Base-by-base conservation (phyloP, 352 stramenopile genomes). In the Blastocystis sp. region DNA sequence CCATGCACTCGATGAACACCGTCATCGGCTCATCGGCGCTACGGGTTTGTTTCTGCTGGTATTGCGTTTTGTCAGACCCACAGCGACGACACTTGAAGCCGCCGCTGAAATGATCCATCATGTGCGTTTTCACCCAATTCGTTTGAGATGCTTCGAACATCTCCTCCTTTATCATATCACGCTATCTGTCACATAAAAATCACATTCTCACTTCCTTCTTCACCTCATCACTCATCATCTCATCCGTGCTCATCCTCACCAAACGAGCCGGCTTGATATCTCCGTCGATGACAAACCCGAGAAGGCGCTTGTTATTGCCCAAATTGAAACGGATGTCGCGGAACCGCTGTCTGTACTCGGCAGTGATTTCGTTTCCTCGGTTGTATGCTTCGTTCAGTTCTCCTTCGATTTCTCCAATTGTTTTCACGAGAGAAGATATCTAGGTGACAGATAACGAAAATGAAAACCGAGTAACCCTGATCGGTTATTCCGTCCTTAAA, bases 11-110 rank as follows among this genome's bases (percentile, higher is more conserved):
- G 51, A 97, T 93, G 89, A 97, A 97, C 14, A 97, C 93, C 24
- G 94, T 98, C 94, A 98, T 98, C 7, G 94, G 94, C 87, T 98
- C 94, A 94, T 98, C 94, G 29, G 94, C 94, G 90, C 92, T 97
- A 86, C 94, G 92, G 40, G 94, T 98, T 90, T 98, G 94, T 87
- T 97, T 97, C 89, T 97, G 93, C 86, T 93, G 97, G 90, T 96
- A 97, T 81, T 92, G 97, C 38, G 94, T 97, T 88, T 97, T 97
- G 69, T 91, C 92, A 49, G 91, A 96, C 87, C 97, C 97, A 90
- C 94, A 98, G 85, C 93, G 90, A 76, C 93, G 92, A 88, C 94
- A 98, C 84, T 61, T 85, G 38, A 85, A 76, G 44, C 57, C 63
- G 24, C 63, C 63, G 4, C 81, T 76, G 76, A 91, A 89, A 51